A percentile compares a stretch with the other conserved stretches of the same genome.
Evolutionary conservation across 2,329 filamentous ascomycete genomes (phyloP).

Genomic region (Epichloe sylvatica): DNA sequence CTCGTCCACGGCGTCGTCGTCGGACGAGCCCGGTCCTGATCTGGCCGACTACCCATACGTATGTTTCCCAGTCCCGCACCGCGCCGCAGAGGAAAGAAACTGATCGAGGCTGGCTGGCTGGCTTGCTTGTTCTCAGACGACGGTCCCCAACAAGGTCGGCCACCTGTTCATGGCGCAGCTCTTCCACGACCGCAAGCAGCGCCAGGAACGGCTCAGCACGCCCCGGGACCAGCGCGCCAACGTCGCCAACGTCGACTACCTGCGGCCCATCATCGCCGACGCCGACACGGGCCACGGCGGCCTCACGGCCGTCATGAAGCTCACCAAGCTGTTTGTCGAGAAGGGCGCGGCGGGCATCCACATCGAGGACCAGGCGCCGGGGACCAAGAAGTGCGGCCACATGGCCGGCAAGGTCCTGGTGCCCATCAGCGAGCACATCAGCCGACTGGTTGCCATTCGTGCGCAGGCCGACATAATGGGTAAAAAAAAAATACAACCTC

Average conservation of each 20-base stretch:
- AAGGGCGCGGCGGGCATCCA: slow-evolving; percentile 95
- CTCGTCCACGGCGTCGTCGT: slow-evolving; percentile 86
- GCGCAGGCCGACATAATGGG: slow-evolving; percentile 99
- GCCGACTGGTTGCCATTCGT: slow-evolving; percentile 88
- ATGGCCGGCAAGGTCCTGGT: slow-evolving; percentile 98
- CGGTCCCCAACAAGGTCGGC: slow-evolving; percentile 93
- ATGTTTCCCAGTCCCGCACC: slow-evolving; percentile 16
- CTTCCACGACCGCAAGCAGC: slow-evolving; percentile 98
- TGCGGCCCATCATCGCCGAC: slow-evolving; percentile 90
- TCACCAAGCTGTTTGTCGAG: slow-evolving; percentile 95
- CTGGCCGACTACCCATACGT: slow-evolving; percentile 94
- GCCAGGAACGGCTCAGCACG: slow-evolving; percentile 75
- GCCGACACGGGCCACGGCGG: slow-evolving; percentile 96
- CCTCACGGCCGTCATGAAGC: slow-evolving; percentile 97
- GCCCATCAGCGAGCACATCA: slow-evolving; percentile 95
- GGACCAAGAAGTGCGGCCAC: slow-evolving; percentile 98
- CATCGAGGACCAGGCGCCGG: slow-evolving; percentile 95
- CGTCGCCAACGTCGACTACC: slow-evolving; percentile 75
- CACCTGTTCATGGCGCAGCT: slow-evolving; percentile 97
- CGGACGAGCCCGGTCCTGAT: slow-evolving; percentile 93
- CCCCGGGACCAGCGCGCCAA: slow-evolving; percentile 59
- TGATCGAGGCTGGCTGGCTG: no score
- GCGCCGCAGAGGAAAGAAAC: background rate
- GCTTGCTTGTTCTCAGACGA: slow-evolving; percentile 49
- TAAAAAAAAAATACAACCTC: no score